These are phyloP conservation scores for Ogataea ganodermae DNA, from an alignment of 805 yeast genomes.

Conservation along the genomic window DNA sequence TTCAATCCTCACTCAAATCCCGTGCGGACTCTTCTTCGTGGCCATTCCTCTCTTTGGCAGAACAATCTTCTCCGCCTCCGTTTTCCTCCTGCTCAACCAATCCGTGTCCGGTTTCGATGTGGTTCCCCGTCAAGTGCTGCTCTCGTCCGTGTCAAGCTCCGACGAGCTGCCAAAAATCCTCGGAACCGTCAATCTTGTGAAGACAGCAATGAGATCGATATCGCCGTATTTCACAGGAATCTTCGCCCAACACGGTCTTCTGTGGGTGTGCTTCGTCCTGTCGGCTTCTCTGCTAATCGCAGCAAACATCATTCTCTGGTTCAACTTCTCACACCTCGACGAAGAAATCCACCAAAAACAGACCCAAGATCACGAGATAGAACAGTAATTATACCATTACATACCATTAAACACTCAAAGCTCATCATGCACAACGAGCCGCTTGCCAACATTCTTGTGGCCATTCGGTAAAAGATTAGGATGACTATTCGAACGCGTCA, in stretches of 20 bases:
- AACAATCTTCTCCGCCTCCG: conserved; percentile 45
- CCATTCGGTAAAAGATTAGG: conserved; percentile 17
- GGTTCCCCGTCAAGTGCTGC: conserved; percentile 81
- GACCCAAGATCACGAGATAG: conserved; percentile 15
- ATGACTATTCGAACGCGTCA: conserved; percentile 32
- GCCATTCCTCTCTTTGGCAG: conserved; percentile 49
- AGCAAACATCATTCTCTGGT: conserved; percentile 48
- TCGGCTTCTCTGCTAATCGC: conserved; percentile 52
- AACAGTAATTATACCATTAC: not conserved
- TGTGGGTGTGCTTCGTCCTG: conserved; percentile 55
- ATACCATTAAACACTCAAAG: conserved; percentile 9
- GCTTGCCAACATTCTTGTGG: conserved; percentile 27
- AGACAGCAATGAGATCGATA: conserved; percentile 79
- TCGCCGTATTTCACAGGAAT: conserved; percentile 83
- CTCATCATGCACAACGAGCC: conserved; percentile 27
- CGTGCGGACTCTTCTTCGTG: conserved; percentile 68
- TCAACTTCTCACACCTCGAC: conserved; percentile 45
- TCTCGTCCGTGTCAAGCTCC: conserved; percentile 64
- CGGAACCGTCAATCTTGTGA: conserved; percentile 85
- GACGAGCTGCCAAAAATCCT: conserved; percentile 71
- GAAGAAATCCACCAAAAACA: conserved; percentile 23
- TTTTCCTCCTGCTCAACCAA: conserved; percentile 55
- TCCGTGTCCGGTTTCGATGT: conserved; percentile 83
- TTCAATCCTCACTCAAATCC: conserved; percentile 71
- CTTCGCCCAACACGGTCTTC: conserved; percentile 52